Evolutionary conservation across 2,329 filamentous ascomycete genomes (phyloP), one percentile per base, ranked within the genome.

Genomic region (Fonsecaea monophora): DNA sequence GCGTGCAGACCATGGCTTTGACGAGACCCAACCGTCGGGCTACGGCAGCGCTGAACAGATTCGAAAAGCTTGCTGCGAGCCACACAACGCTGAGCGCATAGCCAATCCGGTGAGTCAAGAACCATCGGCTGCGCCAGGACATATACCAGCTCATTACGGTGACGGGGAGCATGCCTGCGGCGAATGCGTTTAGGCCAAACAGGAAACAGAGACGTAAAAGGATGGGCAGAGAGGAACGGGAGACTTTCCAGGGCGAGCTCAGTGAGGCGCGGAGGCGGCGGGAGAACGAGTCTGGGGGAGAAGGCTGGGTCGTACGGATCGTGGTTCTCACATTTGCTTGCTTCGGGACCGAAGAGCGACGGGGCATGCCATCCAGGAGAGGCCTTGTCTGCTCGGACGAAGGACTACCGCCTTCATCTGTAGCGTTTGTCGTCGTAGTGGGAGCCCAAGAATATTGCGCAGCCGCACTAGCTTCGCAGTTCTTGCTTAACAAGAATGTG

Each of bases 1-100:
- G 89, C 0, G 89, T 91, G 73, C 91, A 90, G 8, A 90, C 89
- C 90, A 92, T 92, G 1, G 89, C 91, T 81, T 81, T 81, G 38
- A 87, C 80, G 48, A 84, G 80, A 15, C 85, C 83, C 55, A 87
- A 81, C 65, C 89, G 86, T 70, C 88, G 88, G 53, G 92, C 84
- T 40, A 92, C 86, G 5, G 89, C 88, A 79, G 72, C 87, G 79
- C 77, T 87, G 79, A 79, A 78, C 3, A 83, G 75, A 69, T 82
- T 84, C 21, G 78, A 81, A 53, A 79, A 74, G 1, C 76, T 77
- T 12, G 76, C 83, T 12, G 85, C 85, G 1, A 88, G 79, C 38
- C 81, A 79, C 1, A 82, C 80, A 69, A 85, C 82, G 3, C 82
- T 78, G 2, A 86, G 77, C 38, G 78, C 72, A 70, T 65, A 65